Percentiles rank a stretch among this genome's conserved stretches.
phyloP scores from a whole-genome alignment of 176 grass and related monocot species.

The Phoenix dactylifera region DNA sequence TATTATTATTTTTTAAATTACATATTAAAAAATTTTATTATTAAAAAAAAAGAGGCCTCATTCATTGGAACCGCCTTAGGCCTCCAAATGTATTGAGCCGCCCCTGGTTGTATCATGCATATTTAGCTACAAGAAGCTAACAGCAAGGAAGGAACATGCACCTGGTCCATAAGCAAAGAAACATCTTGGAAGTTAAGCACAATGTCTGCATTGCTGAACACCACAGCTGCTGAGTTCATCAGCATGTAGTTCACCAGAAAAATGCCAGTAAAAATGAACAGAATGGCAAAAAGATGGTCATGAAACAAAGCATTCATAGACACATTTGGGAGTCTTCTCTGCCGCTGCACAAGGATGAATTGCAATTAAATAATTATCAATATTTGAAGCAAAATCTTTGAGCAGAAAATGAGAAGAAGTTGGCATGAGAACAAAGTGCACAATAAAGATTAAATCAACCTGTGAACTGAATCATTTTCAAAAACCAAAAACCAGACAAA shows the following conservation, averaged over 20 bases:
- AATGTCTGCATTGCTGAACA: constrained; percentile 61
- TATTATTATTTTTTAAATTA: no score
- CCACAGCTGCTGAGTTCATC: constrained; percentile 81
- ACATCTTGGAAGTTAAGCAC: constrained; percentile 78
- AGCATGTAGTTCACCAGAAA: constrained; percentile 93
- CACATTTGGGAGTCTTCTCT: constrained; percentile 41
- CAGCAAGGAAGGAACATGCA: constrained; percentile 18
- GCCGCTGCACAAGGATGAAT: constrained; percentile 51
- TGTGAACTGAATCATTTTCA: no score
- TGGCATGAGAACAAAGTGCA: no score
- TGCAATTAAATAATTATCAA: neutral
- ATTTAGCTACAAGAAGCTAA: neutral
- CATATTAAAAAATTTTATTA: no score
- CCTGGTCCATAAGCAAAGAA: constrained; percentile 95
- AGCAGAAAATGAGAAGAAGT: no score
- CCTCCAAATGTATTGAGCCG: no score
- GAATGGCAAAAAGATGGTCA: constrained; percentile 85
- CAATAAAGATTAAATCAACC: no score
- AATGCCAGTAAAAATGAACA: constrained; percentile 88
- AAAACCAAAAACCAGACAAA: no score
- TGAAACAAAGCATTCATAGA: constrained; percentile 67
- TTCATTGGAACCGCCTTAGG: no score
- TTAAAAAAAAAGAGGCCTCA: no score
- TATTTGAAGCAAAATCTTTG: no score
- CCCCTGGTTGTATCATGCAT: no score